phyloP scores from a whole-genome alignment of 768 basidiomycete genomes.

The Suillus alpinus region DNA sequence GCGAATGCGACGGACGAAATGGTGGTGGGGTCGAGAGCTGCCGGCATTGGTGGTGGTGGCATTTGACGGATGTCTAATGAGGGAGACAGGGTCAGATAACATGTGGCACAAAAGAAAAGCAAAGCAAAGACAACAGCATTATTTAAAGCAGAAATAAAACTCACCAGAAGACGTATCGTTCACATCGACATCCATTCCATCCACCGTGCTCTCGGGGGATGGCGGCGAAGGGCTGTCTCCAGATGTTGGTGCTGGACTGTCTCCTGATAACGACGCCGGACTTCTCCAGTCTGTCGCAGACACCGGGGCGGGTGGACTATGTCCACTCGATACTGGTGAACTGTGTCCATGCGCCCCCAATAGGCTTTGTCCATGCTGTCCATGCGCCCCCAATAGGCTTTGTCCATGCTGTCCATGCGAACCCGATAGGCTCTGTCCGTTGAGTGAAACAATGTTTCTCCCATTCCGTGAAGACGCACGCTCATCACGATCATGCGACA shows the following conservation, averaged over 20 bases:
- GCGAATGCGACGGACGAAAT: conserved; percentile 26
- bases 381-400: neutral
- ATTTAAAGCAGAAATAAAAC: neutral
- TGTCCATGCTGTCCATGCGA: neutral
- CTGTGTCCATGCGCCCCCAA: neutral
- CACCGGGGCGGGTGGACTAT: conserved; percentile 9
- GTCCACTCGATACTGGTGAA: neutral
- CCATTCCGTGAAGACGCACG: neutral
- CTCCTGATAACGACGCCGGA: conserved; percentile 13
- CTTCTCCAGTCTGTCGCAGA: conserved; percentile 24
- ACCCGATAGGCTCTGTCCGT: neutral
- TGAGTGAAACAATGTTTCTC: neutral
- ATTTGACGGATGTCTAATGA: conserved; percentile 37
- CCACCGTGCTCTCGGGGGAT: conserved; percentile 3
- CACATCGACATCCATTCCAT: conserved; percentile 18
- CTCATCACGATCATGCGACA: neutral
- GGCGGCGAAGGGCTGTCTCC: conserved; percentile 1
- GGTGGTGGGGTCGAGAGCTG: conserved; percentile 40
- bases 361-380: neutral
- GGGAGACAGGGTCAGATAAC: neutral
- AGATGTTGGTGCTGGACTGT: conserved; percentile 1
- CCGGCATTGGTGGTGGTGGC: conserved; percentile 54
- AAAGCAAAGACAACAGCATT: neutral
- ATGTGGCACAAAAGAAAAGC: neutral
- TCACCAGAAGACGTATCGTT: conserved; percentile 23